A percentile compares a stretch with the other conserved stretches of the same genome.
These are phyloP conservation scores for Linnemannia exigua DNA, from an alignment of 192 early-diverging fungal genomes.

Conservation along the genomic window DNA sequence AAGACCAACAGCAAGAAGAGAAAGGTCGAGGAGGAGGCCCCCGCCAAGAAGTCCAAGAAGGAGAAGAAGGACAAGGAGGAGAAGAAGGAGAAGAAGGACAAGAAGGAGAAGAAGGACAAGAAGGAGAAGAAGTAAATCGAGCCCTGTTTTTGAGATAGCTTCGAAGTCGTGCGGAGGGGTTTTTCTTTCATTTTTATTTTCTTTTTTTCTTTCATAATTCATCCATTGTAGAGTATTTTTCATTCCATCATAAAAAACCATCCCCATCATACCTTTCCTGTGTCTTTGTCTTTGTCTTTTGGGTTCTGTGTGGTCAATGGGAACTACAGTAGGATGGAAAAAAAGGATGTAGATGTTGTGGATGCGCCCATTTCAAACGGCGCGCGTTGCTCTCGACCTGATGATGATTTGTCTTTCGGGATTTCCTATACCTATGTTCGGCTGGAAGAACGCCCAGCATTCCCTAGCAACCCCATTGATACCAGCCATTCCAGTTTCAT, in stretches of 20 bases:
- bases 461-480: background rate
- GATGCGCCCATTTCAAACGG: no score
- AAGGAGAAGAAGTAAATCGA: conserved; percentile 40
- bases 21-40: conserved; percentile 64
- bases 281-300: background rate
- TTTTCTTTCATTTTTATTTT: conserved; percentile 15
- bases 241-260: conserved; percentile 8
- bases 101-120: conserved; percentile 62
- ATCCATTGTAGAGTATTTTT: conserved; percentile 13
- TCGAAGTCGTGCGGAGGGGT: background rate
- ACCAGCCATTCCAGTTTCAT: background rate
- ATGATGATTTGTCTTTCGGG: no score
- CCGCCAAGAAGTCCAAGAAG: conserved; percentile 67
- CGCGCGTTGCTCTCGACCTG: background rate
- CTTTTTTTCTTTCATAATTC: conserved; percentile 36
- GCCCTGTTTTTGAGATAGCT: conserved; percentile 10
- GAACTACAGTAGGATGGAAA: background rate
- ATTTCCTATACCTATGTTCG: background rate
- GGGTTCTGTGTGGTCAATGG: background rate
- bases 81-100: conserved; percentile 69
- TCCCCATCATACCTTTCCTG: background rate
- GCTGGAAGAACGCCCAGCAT: background rate
- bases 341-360: no score
- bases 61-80: conserved; percentile 73
- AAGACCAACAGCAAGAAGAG: conserved; percentile 65